Percentiles rank a stretch among this genome's conserved stretches.
These are phyloP conservation scores for Taiwanofungus camphoratus DNA, from an alignment of 1,284 basidiomycete genomes.

Conservation along the genomic window DNA sequence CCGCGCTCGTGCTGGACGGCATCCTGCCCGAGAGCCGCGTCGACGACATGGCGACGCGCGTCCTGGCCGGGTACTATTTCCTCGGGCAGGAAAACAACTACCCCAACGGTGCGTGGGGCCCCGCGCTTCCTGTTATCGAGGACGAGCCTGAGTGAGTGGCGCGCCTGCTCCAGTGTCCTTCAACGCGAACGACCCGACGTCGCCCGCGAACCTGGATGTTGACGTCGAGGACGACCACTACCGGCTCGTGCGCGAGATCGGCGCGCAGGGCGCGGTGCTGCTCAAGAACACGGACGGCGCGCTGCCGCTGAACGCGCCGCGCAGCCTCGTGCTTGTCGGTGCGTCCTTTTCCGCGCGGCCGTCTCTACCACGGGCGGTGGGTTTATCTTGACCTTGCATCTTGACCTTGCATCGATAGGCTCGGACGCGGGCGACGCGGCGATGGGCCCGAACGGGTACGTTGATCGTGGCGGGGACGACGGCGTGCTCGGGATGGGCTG, in stretches of 20 bases:
- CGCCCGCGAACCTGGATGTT: conserved; percentile 50
- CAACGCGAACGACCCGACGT: conserved; percentile 45
- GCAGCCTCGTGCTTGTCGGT: conserved; percentile 34
- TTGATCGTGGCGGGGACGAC: conserved; percentile 41
- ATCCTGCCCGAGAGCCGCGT: conserved; percentile 59
- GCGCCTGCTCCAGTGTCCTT: conserved; percentile 37
- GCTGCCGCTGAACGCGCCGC: conserved; percentile 44
- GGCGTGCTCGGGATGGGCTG: conserved; percentile 66
- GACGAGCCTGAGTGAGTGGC: background rate
- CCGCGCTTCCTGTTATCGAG: background rate
- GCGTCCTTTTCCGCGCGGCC: conserved; percentile 9
- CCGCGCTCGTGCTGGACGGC: conserved; percentile 60
- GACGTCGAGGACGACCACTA: conserved; percentile 77
- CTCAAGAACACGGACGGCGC: conserved; percentile 53
- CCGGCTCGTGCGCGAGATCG: conserved; percentile 61
- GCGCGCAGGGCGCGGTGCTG: conserved; percentile 51
- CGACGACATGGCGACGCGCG: conserved; percentile 65
- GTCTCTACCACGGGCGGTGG: conserved; percentile 48
- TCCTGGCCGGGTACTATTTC: conserved; percentile 58
- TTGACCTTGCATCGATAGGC: conserved; percentile 47
- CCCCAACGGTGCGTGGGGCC: conserved; percentile 31
- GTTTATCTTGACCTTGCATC: conserved; percentile 50
- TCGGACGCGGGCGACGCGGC: background rate
- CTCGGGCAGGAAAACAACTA: conserved; percentile 63
- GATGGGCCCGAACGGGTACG: conserved; percentile 29